A percentile compares a stretch with the other conserved stretches of the same genome.
phyloP scores from a whole-genome alignment of 176 grass and related monocot species.

The Olyra latifolia region DNA sequence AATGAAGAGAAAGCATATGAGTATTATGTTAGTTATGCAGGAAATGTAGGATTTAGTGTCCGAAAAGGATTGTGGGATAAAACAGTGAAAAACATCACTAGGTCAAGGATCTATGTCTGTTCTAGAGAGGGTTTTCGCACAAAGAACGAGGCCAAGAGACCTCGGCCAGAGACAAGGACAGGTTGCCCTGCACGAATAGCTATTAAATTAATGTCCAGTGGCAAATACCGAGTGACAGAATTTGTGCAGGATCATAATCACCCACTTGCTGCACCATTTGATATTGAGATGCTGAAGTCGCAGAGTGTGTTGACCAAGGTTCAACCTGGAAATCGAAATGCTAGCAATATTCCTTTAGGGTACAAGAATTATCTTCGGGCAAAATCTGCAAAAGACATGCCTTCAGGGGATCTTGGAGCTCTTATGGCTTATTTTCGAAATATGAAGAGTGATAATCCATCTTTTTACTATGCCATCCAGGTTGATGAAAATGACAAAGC shows the following conservation, averaged over 20 bases:
- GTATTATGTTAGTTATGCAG: constrained; percentile 86
- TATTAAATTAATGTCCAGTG: constrained; percentile 58
- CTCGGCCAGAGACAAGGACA: constrained; percentile 64
- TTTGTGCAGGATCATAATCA: constrained; percentile 90
- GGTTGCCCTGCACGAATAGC: constrained; percentile 79
- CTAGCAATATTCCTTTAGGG: constrained; percentile 59
- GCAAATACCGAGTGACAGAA: constrained; percentile 77
- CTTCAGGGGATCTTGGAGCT: constrained; percentile 54
- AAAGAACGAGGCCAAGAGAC: constrained; percentile 70
- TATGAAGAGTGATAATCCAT: constrained; percentile 82
- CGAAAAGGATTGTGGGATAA: constrained; percentile 87
- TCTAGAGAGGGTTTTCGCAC: constrained; percentile 81
- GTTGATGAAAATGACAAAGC: constrained; percentile 88
- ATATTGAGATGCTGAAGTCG: constrained; percentile 84
- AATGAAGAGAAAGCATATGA: constrained; percentile 83
- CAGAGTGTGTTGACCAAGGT: constrained; percentile 51
- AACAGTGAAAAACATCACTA: constrained; percentile 70
- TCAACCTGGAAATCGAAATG: constrained; percentile 53
- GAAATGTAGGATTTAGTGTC: constrained; percentile 78
- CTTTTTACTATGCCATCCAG: constrained; percentile 87
- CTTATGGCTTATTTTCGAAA: constrained; percentile 80
- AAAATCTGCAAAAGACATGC: constrained; percentile 52
- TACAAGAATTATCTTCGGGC: constrained; percentile 84
- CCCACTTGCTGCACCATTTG: constrained; percentile 83
- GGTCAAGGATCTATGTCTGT: constrained; percentile 80